phyloP scores from a whole-genome alignment of 257 asterid species.

The Solanum bukasovii region DNA sequence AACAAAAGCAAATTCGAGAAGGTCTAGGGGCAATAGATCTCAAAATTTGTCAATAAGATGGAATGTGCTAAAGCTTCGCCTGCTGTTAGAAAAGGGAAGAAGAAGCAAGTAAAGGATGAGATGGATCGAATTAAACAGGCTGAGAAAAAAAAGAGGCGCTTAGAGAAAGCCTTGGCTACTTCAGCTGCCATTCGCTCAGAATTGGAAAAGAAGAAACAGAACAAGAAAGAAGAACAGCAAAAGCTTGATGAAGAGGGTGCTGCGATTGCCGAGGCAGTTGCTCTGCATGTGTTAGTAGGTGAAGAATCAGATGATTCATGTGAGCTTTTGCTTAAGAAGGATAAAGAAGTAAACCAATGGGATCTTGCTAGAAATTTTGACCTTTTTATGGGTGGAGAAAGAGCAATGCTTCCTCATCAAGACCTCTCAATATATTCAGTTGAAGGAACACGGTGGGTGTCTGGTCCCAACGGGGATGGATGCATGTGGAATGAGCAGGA shows the following conservation, averaged over 20 bases:
- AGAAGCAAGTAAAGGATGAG: constrained; percentile 89
- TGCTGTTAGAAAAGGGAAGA: constrained; percentile 67
- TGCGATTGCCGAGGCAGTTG: constrained; percentile 95
- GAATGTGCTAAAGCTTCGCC: constrained; percentile 55
- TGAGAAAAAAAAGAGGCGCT: constrained; percentile 85
- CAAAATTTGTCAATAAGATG: constrained; percentile 22
- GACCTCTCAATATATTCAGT: constrained; percentile 30
- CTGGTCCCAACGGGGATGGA: neutral
- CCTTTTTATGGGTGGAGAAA: constrained; percentile 26
- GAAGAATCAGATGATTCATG: constrained; percentile 82
- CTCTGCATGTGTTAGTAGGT: constrained; percentile 82
- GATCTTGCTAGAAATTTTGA: constrained; percentile 34
- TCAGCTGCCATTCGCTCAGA: constrained; percentile 93
- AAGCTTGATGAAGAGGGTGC: constrained; percentile 96
- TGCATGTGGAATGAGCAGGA: constrained; percentile 16
- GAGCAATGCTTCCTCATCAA: constrained; percentile 31
- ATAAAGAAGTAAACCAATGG: constrained; percentile 59
- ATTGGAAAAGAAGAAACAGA: constrained; percentile 87
- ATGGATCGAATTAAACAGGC: constrained; percentile 91
- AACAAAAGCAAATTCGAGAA: constrained; percentile 2
- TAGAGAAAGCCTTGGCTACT: constrained; percentile 97
- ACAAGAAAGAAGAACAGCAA: constrained; percentile 88
- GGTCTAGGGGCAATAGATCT: neutral
- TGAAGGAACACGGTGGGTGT: constrained; percentile 4
- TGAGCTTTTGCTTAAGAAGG: constrained; percentile 44